Percentiles rank a stretch among this genome's conserved stretches.
Conservation (phyloP, 2,329 filamentous ascomycete species). For the Delphinella strobiligena region DNA sequence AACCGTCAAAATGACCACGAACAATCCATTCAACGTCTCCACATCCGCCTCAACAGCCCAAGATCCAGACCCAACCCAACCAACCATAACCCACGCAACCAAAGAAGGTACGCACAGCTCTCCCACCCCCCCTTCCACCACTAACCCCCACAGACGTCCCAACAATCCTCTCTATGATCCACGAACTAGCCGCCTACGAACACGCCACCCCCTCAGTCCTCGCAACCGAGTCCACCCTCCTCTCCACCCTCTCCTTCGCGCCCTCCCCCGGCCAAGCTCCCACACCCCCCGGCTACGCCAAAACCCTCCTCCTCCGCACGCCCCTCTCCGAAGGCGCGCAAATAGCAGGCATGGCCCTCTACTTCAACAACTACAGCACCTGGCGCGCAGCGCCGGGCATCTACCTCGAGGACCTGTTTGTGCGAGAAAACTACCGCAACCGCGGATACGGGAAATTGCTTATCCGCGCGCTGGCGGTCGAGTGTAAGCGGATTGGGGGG, state of each 20-base stretch:
- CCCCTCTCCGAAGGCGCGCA: conserved; percentile 13
- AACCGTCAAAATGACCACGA: neutral
- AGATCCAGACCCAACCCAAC: conserved; percentile 3
- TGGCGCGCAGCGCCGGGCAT: conserved; percentile 82
- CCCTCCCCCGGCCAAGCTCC: conserved; percentile 28
- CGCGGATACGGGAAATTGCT: conserved; percentile 70
- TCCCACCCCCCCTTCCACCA: neutral
- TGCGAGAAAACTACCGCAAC: conserved; percentile 56
- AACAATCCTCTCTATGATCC: conserved; percentile 70
- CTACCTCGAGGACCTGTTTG: conserved; percentile 89
- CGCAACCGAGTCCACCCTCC: conserved; percentile 64
- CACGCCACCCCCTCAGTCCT: conserved; percentile 61
- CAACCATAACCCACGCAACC: conserved; percentile 46
- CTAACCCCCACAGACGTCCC: conserved; percentile 51
- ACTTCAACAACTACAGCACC: conserved; percentile 92
- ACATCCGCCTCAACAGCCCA: neutral
- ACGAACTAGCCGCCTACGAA: conserved; percentile 80
- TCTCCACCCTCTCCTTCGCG: conserved; percentile 68
- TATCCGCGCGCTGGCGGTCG: conserved; percentile 64
- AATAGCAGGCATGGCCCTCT: conserved; percentile 70
- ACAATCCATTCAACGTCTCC: neutral
- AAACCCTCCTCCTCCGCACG: conserved; percentile 54
- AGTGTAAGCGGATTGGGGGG: conserved; percentile 61
- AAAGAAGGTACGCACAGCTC: conserved; percentile 39
- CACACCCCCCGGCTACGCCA: conserved; percentile 49